Conservation (phyloP, 805 yeast species). For the Metschnikowia lunata region DNA sequence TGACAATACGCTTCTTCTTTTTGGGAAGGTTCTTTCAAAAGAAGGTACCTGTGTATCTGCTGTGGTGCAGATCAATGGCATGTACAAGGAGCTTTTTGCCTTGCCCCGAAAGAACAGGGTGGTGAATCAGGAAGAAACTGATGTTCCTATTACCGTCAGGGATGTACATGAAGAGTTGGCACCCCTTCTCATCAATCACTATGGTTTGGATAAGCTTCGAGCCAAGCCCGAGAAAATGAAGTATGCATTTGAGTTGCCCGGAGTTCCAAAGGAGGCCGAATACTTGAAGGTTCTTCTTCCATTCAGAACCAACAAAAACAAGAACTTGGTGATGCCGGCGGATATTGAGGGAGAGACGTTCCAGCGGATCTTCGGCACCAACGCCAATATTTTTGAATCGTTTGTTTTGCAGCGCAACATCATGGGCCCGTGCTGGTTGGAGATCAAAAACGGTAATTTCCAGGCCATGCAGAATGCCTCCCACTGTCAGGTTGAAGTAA, state of each 20-base stretch:
- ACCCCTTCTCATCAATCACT: conserved; percentile 58
- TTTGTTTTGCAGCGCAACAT: conserved; percentile 77
- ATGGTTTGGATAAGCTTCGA: conserved; percentile 56
- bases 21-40: conserved; percentile 70
- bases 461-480: conserved; percentile 56
- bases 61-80: conserved; percentile 67
- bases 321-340: conserved; percentile 48
- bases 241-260: conserved; percentile 84
- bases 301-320: conserved; percentile 56
- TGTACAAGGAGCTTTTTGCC: conserved; percentile 69
- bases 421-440: conserved; percentile 98
- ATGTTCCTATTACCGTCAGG: conserved; percentile 42
- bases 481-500: conserved; percentile 76
- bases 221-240: conserved; percentile 70
- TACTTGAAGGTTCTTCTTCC: conserved; percentile 79
- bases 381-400: conserved; percentile 71
- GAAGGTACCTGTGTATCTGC: conserved; percentile 64
- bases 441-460: conserved; percentile 62
- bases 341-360: conserved; percentile 74
- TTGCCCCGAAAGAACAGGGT: conserved; percentile 57
- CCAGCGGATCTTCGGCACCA: conserved; percentile 73
- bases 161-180: conserved; percentile 78
- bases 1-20: conserved; percentile 61
- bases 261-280: conserved; percentile 72
- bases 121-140: conserved; percentile 39